These are phyloP conservation scores for Coemansia sp. DNA, from an alignment of 192 early-diverging fungal genomes.

Conservation along the genomic window DNA sequence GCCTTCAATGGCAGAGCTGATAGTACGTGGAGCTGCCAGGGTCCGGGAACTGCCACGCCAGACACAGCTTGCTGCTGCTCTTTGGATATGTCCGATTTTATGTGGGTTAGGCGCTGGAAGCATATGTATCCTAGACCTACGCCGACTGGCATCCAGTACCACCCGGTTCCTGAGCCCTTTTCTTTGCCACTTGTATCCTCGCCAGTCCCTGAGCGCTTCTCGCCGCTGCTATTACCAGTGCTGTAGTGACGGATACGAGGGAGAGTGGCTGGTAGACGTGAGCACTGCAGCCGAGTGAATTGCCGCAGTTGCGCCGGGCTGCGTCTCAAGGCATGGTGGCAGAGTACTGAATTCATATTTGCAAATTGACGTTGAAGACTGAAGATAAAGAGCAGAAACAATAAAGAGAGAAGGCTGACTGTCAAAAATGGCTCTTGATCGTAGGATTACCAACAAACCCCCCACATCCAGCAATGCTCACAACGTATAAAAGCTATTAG, in stretches of 20 bases:
- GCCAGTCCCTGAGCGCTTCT: constrained; percentile 8
- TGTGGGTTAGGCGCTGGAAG: constrained; percentile 65
- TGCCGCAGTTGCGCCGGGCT: neutral
- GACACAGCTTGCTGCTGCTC: constrained; percentile 8
- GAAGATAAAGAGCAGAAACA: neutral
- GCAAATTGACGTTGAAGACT: neutral
- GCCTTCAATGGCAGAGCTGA: constrained; percentile 85
- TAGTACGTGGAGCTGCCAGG: constrained; percentile 91
- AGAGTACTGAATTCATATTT: constrained; percentile 8
- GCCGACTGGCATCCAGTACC: constrained; percentile 77
- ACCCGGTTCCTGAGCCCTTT: constrained; percentile 44
- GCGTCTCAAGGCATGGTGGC: neutral
- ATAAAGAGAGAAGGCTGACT: neutral
- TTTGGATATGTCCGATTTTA: constrained; percentile 47
- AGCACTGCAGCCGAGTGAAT: neutral
- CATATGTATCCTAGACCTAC: constrained; percentile 76
- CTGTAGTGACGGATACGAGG: constrained; percentile 26
- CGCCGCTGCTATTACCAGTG: neutral
- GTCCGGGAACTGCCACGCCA: constrained; percentile 65
- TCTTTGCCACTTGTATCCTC: neutral
- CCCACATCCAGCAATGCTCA: too few relatives aligned
- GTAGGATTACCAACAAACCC: neutral
- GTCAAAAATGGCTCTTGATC: neutral
- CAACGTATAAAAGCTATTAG: neutral
- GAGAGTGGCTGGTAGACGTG: neutral